A percentile compares a stretch with the other conserved stretches of the same genome.
Evolutionary conservation across 2,329 filamentous ascomycete genomes (phyloP).

Genomic region (Gaeumannomyces sp.): DNA sequence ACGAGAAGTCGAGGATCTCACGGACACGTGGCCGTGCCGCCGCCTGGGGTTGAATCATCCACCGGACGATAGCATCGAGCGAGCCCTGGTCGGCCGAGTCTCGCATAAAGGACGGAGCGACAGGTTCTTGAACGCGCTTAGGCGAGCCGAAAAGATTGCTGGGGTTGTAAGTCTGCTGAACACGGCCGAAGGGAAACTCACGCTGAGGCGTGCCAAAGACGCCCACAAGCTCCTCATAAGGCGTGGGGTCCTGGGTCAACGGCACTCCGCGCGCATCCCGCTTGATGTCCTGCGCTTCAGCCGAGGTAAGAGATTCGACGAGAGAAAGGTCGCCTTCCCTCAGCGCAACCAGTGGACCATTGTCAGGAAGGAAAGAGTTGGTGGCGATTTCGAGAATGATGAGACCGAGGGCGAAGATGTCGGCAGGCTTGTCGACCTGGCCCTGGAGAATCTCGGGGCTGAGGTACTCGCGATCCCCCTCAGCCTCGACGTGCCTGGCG

Average conservation of each 20-base stretch:
- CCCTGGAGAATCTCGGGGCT: slow-evolving; percentile 87
- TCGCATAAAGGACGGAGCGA: slow-evolving; percentile 86
- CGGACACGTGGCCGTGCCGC: slow-evolving; percentile 65
- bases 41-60: slow-evolving; percentile 80
- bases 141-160: slow-evolving; percentile 39
- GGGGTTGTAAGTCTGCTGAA: slow-evolving; percentile 23
- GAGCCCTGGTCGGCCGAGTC: slow-evolving; percentile 65
- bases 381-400: slow-evolving; percentile 93
- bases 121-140: slow-evolving; percentile 43
- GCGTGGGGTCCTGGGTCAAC: slow-evolving; percentile 5
- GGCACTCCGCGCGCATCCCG: slow-evolving; percentile 6
- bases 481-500: slow-evolving; percentile 70
- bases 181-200: slow-evolving; percentile 19
- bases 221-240: slow-evolving; percentile 6
- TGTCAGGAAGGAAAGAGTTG: slow-evolving; percentile 90
- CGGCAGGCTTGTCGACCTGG: slow-evolving; percentile 81
- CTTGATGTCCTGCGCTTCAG: slow-evolving; percentile 23
- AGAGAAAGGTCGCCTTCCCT: slow-evolving; percentile 85
- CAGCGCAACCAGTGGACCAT: slow-evolving; percentile 82
- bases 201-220: slow-evolving; percentile 1
- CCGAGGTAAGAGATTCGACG: slow-evolving; percentile 81
- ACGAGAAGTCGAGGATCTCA: slow-evolving; percentile 65
- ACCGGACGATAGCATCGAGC: slow-evolving; percentile 75
- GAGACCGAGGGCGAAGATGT: slow-evolving; percentile 89
- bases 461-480: slow-evolving; percentile 95